Base-by-base conservation (phyloP, 345 rosid genomes). In the Pistacia atlantica region DNA sequence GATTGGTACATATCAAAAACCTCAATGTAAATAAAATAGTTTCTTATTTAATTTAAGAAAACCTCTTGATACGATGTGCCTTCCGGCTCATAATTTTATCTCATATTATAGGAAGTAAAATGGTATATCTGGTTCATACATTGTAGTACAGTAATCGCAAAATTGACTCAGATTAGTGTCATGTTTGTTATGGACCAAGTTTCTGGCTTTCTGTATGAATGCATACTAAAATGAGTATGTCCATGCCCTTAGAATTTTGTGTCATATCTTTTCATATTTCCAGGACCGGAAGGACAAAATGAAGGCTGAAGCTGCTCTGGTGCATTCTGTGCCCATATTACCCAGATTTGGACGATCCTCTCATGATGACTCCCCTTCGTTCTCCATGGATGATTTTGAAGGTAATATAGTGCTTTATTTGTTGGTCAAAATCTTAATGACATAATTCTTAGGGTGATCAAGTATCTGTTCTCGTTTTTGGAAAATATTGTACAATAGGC, bases 341-440 rank as follows among this genome's bases (percentile, higher is more conserved):
- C 78, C 85, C 37, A 78, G 85, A 80, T 74, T 80, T 72, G 89
- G 86, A 54, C 87, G 72, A 69, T 80, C 87, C 64, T 87, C 83
- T 64, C 75, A 18, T 67, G 71, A 75, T 60, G 80, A 78, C 76
- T 77, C 81, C 69, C 95, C 97, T 35, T 52, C 89, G 46, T 93
- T 90, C 82, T 85, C 98, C 69, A 85, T 89, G 85, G 97, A 90
- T 77, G 98, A 93, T 76, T 96, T 96, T 80, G 95, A 91, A 89
- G 97, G 99, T 93, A 77, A 25, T 54, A 12, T 20, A 37, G 37
- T 71, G 59, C 18, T 62, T 20, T 20, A 25, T 74, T 63, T 55
- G 35, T 51, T 71, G 17, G 54, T 22, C 25, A 38, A 37, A 60
- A 48, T 28, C 48, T 46, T 25, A 12, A n/a, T 20, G 16, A 13